Evolutionary conservation across 2,329 filamentous ascomycete species (phyloP), one percentile per base, ranked within the genome.

Genomic region (Paecilomyces sp.): DNA sequence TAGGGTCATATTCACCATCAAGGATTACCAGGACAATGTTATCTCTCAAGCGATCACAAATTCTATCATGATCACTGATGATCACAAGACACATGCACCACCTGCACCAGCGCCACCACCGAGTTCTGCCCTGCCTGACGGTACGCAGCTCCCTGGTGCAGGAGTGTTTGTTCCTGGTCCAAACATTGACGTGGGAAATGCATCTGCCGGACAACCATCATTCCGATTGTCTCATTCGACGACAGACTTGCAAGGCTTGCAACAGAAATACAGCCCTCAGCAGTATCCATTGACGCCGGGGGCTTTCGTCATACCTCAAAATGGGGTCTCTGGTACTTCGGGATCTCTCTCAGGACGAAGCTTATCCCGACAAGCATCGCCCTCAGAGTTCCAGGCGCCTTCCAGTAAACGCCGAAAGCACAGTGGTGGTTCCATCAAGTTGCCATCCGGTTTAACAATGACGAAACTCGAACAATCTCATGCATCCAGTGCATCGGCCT

Each of bases 1-100:
- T 63, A 80, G 80, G 67, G 92, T 97, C 67, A 96, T 99, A 63
- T 96, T 97, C 75, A 97, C 93, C 1, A 82, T 99, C 69, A 96
- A 92, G 71, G 91, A 97, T 74, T 85, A 85, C 69, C 79, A 85
- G 63, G 89, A 88, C 67, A 86, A 86, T 53, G 79, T 96, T 33
- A 79, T 97, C 52, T 90, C 91, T 6, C 93, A 99, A 75, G 86
- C 87, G 57, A 88, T 96, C 64, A 91, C 91, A 22, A 87, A 88
- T 58, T 90, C 91, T 0, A 96, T 97, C 64, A 93, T 97, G 84
- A 97, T 97, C 64, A 97, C 94, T 1, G 93, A 99, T 72, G 93
- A 99, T 70, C 93, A 97, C 79, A 97, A 97, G 78, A 96, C 91
- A 7, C 89, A 91, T 67, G 74, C 81, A 56, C 75, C 80, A 64